Base-by-base conservation (phyloP, 2,329 filamentous ascomycete genomes). In the Penicillium sp. region DNA sequence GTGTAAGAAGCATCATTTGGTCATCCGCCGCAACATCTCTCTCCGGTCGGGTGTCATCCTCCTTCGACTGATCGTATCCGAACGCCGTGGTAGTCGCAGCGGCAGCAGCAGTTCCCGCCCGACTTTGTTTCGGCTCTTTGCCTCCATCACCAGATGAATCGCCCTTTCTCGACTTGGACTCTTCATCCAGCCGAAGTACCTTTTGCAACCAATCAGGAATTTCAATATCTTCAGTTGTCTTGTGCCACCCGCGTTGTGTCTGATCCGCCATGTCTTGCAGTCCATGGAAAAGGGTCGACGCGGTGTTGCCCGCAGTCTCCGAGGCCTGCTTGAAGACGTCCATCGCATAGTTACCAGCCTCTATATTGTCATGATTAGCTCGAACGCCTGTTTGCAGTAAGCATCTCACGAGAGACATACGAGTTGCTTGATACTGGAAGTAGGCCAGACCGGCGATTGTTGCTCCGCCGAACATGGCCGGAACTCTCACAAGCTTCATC, bases 1-100 rank as follows among this genome's bases (percentile, higher is more conserved):
- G 92, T 2, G 95, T 99, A 64, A 99, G 77, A 59, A 96, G 79
- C 93, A 99, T 99, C 92, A 99, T 99, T 71, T 99, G 93, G 67
- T 99, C 93, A 63, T 99, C 93, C 62, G 84, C 83, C 14, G 89
- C 88, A 41, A 80, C 78, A 64, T 87, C 83, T 48, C 86, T 82
- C 16, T 74, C 77, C 8, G 77, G 75, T 47, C 83, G 77, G 12
- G 28, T 11, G 30, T 92, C 82, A 30, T 87, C 82, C 33, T 81
- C 78, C 3, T 77, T 72, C 2, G 83, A 81, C 49, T 85, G 78
- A 18, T 89, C 84, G 61, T 91, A 86, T 31, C 86, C 89, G 66
- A 95, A 89, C 0, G 88, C 89, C 13, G 86, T 82, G 28, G 84
- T 88, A 29, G 86, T 84, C 25, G 86, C 87, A 52, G 75, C 80